phyloP scores from a whole-genome alignment of 768 basidiomycete species.

The Podaxis pistillaris region DNA sequence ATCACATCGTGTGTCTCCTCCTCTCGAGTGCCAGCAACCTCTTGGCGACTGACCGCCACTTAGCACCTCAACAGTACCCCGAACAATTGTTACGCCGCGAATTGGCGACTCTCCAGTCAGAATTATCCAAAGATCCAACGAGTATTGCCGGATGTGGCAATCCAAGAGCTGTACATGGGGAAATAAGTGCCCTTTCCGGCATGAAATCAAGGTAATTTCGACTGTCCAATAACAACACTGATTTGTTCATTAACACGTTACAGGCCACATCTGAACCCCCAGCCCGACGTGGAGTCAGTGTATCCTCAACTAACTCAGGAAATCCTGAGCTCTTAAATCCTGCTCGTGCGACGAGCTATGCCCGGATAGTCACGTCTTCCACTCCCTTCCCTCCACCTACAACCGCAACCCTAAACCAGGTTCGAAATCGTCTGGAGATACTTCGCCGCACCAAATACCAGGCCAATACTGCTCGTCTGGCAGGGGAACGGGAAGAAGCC shows the following conservation, averaged over 20 bases:
- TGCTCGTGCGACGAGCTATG: neutral
- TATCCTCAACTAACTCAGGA: neutral
- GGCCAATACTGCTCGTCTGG: neutral
- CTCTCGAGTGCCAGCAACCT: neutral
- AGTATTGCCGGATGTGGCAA: constrained; percentile 1
- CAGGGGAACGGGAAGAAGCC: neutral
- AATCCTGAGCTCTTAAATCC: neutral
- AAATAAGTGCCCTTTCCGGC: constrained; percentile 1
- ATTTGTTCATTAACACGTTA: neutral
- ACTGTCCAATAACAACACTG: neutral
- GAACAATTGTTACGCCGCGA: neutral
- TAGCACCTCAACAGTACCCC: neutral
- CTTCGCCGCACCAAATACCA: neutral
- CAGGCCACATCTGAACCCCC: neutral
- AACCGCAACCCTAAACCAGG: neutral
- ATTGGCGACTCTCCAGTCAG: neutral
- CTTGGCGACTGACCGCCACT: neutral
- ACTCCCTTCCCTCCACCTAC: neutral
- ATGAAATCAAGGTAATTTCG: constrained; percentile 1
- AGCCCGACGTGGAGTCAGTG: too few relatives aligned
- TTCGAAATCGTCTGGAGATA: neutral
- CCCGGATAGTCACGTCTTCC: neutral
- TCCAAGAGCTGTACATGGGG: constrained; percentile 8
- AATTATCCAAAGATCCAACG: neutral
- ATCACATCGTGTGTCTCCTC: neutral